Evolutionary conservation across 257 asterid species (phyloP), one percentile per base, ranked within the genome.

Genomic region (Capsicum baccatum): DNA sequence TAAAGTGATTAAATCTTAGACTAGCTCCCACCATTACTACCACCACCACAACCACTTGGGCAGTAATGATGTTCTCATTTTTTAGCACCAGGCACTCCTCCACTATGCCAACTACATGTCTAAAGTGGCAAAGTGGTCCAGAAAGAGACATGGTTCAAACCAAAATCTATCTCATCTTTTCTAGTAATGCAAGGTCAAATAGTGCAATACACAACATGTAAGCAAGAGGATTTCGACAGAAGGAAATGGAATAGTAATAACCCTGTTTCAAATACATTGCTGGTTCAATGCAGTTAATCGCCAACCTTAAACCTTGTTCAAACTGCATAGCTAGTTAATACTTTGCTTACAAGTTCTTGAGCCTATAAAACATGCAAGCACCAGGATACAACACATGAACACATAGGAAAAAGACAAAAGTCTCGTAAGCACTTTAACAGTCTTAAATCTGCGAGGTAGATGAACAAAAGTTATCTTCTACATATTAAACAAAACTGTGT

Each of bases 141-240:
- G 81, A 76, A 52, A 26, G 12, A 52, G 64, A 76, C 48, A 52
- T 14, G 50, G 15, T 76, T 26, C 64, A 76, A 54, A 48, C 81
- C 48, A 76, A 52, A 76, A 54, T 54, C 63, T 44, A 3, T 64
- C 56, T 76, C 48, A 76, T 35, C 52, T 48, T 76, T 76, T 54
- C 48, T 76, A 54, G 26, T 76, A 76, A 54, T 14, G 50, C 26
- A 15, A 76, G 63, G 81, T 76, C 62, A 74, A n/a, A 47, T 74
- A 11, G 60, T 50, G 44, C 19, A 12, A 48, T 74, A 74, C 62
- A 19, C 13, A 74, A 19, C 60, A 74, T 74, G 62, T 48, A 50
- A 19, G 60, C 80, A 21, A 50, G 19, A 48, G 60, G 14, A 19
- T 48, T 73, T 11, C 60, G 80, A 19, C 11, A 74, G 44, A 74